These are phyloP conservation scores for Lathyrus oleraceus DNA, from an alignment of 306 rosid genomes.

Conservation along the genomic window DNA sequence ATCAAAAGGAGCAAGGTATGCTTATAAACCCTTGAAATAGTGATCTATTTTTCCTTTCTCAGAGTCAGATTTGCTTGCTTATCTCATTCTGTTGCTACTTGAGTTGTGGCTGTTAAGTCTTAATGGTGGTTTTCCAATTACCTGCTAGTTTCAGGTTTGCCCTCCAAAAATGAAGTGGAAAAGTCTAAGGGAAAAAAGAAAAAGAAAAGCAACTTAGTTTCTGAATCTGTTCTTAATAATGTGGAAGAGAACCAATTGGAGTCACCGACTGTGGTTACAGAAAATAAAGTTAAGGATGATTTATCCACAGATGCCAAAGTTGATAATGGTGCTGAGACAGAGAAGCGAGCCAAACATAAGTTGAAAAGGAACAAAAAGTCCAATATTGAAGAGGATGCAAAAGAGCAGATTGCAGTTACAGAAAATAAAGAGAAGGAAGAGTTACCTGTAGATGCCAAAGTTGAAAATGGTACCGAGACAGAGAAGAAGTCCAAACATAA, in stretches of 20 bases:
- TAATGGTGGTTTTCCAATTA: constrained; percentile 3
- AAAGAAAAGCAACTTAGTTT: constrained; percentile 50
- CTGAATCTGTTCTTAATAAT: constrained; percentile 42
- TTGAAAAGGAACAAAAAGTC: constrained; percentile 50
- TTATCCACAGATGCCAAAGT: constrained; percentile 37
- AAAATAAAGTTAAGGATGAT: constrained; percentile 38
- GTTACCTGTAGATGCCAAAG: constrained; percentile 37
- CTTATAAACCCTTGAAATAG: constrained; percentile 9
- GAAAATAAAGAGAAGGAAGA: constrained; percentile 39
- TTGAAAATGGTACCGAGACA: constrained; percentile 36
- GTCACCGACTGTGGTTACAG: constrained; percentile 25
- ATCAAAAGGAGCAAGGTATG: constrained; percentile 58
- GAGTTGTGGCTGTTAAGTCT: background rate
- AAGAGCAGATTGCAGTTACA: constrained; percentile 39
- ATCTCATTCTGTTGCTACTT: constrained; percentile 19
- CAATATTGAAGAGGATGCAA: constrained; percentile 38
- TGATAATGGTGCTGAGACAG: constrained; percentile 38
- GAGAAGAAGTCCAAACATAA: constrained; percentile 58
- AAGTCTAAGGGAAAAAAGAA: constrained; percentile 58
- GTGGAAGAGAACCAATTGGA: constrained; percentile 39
- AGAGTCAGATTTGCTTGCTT: background rate
- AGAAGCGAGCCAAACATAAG: constrained; percentile 59
- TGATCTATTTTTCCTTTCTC: background rate
- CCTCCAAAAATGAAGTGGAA: constrained; percentile 33
- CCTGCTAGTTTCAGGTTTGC: constrained; percentile 32